Evolutionary conservation across 208 protist species (phyloP).

Genomic region (Trypanosoma congolense): DNA sequence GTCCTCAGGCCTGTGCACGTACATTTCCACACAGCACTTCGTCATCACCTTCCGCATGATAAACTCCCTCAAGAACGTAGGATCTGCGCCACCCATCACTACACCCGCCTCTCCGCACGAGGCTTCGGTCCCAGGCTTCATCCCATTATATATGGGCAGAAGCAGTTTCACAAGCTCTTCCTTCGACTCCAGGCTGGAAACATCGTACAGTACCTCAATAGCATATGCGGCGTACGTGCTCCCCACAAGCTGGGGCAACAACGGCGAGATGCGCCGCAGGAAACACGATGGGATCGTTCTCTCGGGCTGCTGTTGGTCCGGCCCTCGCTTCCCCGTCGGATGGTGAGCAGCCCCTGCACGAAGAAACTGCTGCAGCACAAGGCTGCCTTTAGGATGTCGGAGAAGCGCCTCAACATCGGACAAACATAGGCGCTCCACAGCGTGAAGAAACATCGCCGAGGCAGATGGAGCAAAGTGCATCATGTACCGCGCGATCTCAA

Average conservation of each 20-base stretch:
- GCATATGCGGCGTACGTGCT: constrained; percentile 70
- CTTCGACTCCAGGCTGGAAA: constrained; percentile 57
- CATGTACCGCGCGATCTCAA: constrained; percentile 65
- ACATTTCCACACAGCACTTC: constrained; percentile 87
- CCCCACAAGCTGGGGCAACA: constrained; percentile 35
- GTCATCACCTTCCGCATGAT: constrained; percentile 76
- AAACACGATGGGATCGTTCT: constrained; percentile 36
- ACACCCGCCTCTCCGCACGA: constrained; percentile 14
- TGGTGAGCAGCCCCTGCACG: constrained; percentile 23
- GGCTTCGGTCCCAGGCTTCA: constrained; percentile 11
- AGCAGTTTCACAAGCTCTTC: constrained; percentile 69
- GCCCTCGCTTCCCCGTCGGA: constrained; percentile 6
- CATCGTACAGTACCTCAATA: constrained; percentile 76
- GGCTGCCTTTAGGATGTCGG: constrained; percentile 52
- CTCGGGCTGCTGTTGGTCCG: background rate
- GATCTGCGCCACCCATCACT: constrained; percentile 3
- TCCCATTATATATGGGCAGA: constrained; percentile 47
- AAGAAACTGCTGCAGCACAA: constrained; percentile 78
- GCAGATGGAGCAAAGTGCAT: constrained; percentile 63
- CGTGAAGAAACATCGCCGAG: constrained; percentile 48
- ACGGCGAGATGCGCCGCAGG: constrained; percentile 47
- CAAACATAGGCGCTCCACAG: constrained; percentile 63
- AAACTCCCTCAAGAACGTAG: constrained; percentile 32
- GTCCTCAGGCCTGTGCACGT: constrained; percentile 78
- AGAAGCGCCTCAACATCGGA: constrained; percentile 49